phyloP scores from a whole-genome alignment of 2,329 filamentous ascomycete species.

The Calonectria pseudoreteaudii region DNA sequence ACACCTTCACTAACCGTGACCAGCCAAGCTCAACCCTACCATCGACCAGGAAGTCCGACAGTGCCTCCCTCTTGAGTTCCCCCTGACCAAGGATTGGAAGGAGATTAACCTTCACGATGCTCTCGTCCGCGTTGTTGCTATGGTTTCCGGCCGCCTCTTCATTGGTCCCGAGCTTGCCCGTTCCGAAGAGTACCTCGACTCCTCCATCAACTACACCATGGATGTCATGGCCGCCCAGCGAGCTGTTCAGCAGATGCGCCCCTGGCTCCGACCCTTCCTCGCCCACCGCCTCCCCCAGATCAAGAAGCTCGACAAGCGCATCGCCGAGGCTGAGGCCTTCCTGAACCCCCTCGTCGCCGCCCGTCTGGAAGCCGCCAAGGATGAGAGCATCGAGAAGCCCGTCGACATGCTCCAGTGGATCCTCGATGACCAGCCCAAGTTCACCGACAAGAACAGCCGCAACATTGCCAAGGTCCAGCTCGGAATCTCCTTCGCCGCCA shows the following conservation, averaged over 20 bases:
- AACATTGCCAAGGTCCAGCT: constrained; percentile 57
- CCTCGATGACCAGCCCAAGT: constrained; percentile 52
- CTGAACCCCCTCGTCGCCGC: constrained; percentile 50
- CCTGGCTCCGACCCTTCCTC: constrained; percentile 49
- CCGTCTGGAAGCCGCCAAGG: constrained; percentile 36
- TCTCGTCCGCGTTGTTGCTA: constrained; percentile 59
- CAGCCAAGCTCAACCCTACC: constrained; percentile 47
- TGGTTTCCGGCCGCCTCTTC: constrained; percentile 60
- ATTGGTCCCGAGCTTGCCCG: constrained; percentile 60
- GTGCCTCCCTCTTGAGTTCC: constrained; percentile 49
- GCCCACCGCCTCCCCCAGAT: constrained; percentile 50
- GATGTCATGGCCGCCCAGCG: constrained; percentile 52
- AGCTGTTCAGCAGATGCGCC: constrained; percentile 42
- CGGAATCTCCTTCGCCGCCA: constrained; percentile 60
- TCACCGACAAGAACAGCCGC: constrained; percentile 45
- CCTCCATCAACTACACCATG: constrained; percentile 61
- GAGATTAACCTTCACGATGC: constrained; percentile 53
- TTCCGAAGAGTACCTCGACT: constrained; percentile 57
- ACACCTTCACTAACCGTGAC: neutral
- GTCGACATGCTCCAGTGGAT: constrained; percentile 64
- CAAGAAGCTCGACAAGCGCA: constrained; percentile 46
- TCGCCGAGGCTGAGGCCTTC: constrained; percentile 48
- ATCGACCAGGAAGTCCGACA: constrained; percentile 53
- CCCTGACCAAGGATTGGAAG: constrained; percentile 54
- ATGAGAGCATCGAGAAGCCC: constrained; percentile 45